Conservation (phyloP, 768 basidiomycete species). For the Tylopilus cervinicoccineus region DNA sequence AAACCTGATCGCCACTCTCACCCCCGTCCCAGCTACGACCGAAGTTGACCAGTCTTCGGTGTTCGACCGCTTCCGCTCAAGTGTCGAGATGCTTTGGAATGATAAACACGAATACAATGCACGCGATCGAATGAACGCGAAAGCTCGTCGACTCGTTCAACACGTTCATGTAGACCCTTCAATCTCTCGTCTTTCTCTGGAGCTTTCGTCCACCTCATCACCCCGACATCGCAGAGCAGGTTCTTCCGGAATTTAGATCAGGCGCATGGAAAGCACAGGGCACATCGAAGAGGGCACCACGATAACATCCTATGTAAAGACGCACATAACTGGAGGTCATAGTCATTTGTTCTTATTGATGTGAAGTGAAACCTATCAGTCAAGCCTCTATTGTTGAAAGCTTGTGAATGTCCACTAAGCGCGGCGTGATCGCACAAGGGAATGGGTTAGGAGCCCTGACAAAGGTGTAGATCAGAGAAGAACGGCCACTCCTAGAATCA, state of each 20-base stretch:
- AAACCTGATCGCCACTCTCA: constrained; percentile 16
- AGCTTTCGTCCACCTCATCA: constrained; percentile 6
- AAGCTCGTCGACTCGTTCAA: not conserved
- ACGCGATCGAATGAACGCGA: constrained; percentile 4
- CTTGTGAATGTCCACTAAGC: not conserved
- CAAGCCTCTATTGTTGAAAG: not conserved
- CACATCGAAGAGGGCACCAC: no score
- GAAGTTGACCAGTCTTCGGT: constrained; percentile 13
- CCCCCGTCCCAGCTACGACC: constrained; percentile 20
- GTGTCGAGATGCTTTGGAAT: constrained; percentile 18
- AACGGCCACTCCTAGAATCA: not conserved
- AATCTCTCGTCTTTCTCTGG: constrained; percentile 4
- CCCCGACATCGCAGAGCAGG: constrained; percentile 15
- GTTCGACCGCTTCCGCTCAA: constrained; percentile 19
- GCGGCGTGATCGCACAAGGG: not conserved
- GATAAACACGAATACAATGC: constrained; percentile 10
- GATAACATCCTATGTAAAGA: no score
- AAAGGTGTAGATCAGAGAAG: not conserved
- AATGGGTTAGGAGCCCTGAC: not conserved
- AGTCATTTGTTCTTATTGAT: not conserved
- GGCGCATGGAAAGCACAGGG: not conserved
- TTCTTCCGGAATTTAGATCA: constrained; percentile 19
- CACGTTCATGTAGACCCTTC: constrained; percentile 1
- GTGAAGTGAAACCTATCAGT: not conserved
- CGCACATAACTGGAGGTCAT: no score